Evolutionary conservation across 2,329 filamentous ascomycete species (phyloP).

Genomic region (Ascochyta lentis): DNA sequence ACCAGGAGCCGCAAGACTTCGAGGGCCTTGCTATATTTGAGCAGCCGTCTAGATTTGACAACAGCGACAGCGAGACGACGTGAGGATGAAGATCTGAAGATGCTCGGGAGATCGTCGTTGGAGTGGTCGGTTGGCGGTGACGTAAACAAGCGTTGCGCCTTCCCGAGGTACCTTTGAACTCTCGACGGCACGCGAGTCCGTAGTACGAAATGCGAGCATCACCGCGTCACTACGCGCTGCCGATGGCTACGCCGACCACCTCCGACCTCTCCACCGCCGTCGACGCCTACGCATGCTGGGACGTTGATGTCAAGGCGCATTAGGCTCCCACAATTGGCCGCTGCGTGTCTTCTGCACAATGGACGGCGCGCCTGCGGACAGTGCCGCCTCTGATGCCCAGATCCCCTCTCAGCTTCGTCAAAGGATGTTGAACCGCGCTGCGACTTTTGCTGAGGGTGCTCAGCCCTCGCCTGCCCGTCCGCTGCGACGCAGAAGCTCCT

Average conservation of each 20-base stretch:
- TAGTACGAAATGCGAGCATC: constrained; percentile 11
- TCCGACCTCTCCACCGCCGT: background rate
- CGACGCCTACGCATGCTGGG: constrained; percentile 2
- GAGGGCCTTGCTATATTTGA: background rate
- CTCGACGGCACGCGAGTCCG: constrained; percentile 9
- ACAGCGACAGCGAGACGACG: background rate
- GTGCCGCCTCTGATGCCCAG: constrained; percentile 27
- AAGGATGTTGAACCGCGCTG: constrained; percentile 46
- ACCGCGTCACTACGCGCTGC: constrained; percentile 9
- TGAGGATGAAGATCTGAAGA: background rate
- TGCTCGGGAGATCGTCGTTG: constrained; percentile 3
- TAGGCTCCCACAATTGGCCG: constrained; percentile 10
- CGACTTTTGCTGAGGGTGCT: constrained; percentile 43
- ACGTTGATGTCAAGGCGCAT: constrained; percentile 18
- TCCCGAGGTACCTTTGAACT: constrained; percentile 5
- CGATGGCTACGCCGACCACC: constrained; percentile 10
- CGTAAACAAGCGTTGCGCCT: constrained; percentile 9
- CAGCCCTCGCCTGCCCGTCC: constrained; percentile 26
- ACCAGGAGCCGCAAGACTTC: background rate
- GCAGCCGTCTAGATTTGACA: background rate
- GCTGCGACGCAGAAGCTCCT: constrained; percentile 72
- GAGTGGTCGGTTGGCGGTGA: constrained; percentile 13
- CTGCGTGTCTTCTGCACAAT: constrained; percentile 26
- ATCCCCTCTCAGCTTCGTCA: constrained; percentile 42
- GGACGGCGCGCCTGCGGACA: constrained; percentile 27